These are phyloP conservation scores for Nadsonia fulvescens DNA, from an alignment of 805 yeast species.

Conservation along the genomic window DNA sequence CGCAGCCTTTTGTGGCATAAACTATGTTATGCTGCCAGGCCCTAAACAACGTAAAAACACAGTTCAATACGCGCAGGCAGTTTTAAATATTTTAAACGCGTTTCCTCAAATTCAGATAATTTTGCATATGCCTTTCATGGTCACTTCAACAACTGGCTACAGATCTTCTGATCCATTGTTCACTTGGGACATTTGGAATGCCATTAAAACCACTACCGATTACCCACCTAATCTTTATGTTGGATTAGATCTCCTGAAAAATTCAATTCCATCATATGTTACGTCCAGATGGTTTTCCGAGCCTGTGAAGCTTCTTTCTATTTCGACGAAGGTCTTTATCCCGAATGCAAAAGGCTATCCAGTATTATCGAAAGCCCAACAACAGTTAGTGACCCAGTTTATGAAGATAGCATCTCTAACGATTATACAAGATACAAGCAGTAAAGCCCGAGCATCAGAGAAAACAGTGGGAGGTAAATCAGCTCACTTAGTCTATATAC, in stretches of 20 bases:
- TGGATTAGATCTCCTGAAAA: conserved; percentile 56
- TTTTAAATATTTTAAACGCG: conserved; percentile 18
- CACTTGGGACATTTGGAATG: conserved; percentile 64
- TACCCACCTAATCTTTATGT: conserved; percentile 43
- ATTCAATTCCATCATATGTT: conserved; percentile 30
- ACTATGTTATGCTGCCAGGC: conserved; percentile 40
- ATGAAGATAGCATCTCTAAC: conserved; percentile 26
- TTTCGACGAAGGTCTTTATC: conserved; percentile 39
- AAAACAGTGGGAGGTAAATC: conserved; percentile 12
- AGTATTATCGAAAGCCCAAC: conserved; percentile 42
- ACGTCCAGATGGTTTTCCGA: conserved; percentile 50
- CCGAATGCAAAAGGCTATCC: conserved; percentile 46
- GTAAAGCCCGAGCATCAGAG: conserved; percentile 5
- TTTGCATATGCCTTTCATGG: conserved; percentile 18
- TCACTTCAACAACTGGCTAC: conserved; percentile 19
- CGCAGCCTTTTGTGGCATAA: conserved; percentile 41
- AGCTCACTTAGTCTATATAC: conserved; percentile 11
- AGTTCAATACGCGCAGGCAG: conserved; percentile 29
- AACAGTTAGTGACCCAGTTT: conserved; percentile 27
- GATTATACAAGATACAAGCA: conserved; percentile 27
- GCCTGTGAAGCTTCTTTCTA: conserved; percentile 38
- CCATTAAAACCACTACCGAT: conserved; percentile 36
- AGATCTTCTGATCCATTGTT: conserved; percentile 28
- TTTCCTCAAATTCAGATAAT: conserved; percentile 16
- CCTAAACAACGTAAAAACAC: conserved; percentile 39